phyloP scores from a whole-genome alignment of 768 basidiomycete genomes.

The Podaxis rugospora region DNA sequence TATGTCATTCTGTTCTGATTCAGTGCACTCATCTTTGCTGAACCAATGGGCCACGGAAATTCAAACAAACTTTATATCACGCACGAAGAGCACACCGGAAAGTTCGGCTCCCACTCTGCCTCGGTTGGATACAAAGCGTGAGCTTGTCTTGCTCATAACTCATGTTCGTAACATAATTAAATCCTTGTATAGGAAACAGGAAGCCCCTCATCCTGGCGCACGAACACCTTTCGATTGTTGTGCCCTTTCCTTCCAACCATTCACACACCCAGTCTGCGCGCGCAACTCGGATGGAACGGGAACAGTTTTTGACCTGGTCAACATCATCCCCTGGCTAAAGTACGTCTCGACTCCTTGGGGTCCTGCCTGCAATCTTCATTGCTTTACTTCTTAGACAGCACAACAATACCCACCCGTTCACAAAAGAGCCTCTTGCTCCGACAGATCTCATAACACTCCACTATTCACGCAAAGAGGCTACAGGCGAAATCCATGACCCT shows the following conservation, averaged over 20 bases:
- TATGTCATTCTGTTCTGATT: background rate
- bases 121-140: slow-evolving; percentile 71
- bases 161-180: slow-evolving; percentile 6
- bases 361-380: slow-evolving; percentile 1
- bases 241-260: slow-evolving; percentile 86
- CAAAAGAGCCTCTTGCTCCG: slow-evolving; percentile 65
- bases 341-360: slow-evolving; percentile 28
- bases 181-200: slow-evolving; percentile 47
- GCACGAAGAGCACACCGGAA: slow-evolving; percentile 81
- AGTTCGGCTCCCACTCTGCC: slow-evolving; percentile 77
- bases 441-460: slow-evolving; percentile 75
- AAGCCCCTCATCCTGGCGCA: slow-evolving; percentile 60
- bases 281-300: slow-evolving; percentile 80
- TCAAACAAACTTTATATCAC: slow-evolving; percentile 87
- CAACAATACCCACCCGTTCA: slow-evolving; percentile 74
- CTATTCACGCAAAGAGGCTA: slow-evolving; percentile 76
- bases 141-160: slow-evolving; percentile 20
- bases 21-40: background rate
- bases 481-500: slow-evolving; percentile 90
- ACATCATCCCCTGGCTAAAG: slow-evolving; percentile 96
- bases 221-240: slow-evolving; percentile 89
- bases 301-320: slow-evolving; percentile 81
- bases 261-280: slow-evolving; percentile 83
- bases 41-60: slow-evolving; percentile 79
- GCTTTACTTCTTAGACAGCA: slow-evolving; percentile 54